Evolutionary conservation across 495 filamentous ascomycete genomes (phyloP).

Genomic region (Penicillium bialowiezense): DNA sequence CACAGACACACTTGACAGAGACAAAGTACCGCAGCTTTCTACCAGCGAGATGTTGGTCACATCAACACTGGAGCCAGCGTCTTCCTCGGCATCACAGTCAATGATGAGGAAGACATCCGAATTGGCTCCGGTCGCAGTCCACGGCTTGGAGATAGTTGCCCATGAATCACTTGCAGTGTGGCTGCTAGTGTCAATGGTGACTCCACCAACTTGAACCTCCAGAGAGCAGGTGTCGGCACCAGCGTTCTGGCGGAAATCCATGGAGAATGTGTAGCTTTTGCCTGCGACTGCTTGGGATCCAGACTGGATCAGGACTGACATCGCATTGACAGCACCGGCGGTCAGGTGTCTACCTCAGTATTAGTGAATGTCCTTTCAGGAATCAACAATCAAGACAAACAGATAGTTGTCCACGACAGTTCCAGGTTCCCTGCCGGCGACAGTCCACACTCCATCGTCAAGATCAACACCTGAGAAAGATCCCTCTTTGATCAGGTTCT

Average conservation of each 20-base stretch:
- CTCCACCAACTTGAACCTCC: background rate
- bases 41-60: background rate
- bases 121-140: background rate
- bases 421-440: background rate
- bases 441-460: background rate
- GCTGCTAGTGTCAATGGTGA: background rate
- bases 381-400: background rate
- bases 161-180: background rate
- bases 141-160: background rate
- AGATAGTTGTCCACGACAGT: background rate
- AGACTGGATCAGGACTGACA: background rate
- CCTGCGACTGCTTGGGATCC: background rate
- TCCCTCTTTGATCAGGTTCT: slow-evolving; percentile 1
- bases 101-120: background rate
- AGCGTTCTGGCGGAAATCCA: background rate
- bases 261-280: background rate
- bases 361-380: background rate
- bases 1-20: background rate
- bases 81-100: background rate
- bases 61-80: background rate
- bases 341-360: background rate
- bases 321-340: background rate
- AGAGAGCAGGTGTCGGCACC: background rate
- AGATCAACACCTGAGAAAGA: background rate
- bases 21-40: background rate